A percentile compares a stretch with the other conserved stretches of the same genome.
Evolutionary conservation across 805 yeast genomes (phyloP).

Genomic region (Ascoidea asiatica): DNA sequence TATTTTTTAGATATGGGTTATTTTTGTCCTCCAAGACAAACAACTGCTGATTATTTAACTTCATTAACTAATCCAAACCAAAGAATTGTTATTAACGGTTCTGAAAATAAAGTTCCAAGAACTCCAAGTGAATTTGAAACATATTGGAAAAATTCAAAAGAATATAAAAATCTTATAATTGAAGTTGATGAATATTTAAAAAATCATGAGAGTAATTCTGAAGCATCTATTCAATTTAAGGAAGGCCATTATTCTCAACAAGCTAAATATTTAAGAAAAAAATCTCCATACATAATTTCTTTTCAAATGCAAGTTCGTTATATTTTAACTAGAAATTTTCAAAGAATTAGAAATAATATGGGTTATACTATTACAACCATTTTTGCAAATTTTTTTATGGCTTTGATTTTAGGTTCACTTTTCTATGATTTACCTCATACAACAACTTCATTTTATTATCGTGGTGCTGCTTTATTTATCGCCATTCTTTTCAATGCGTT

Average conservation of each 20-base stretch:
- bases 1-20: conserved; percentile 31
- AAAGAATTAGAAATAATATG: conserved; percentile 25
- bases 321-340: conserved; percentile 19
- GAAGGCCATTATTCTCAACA: conserved; percentile 24
- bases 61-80: conserved; percentile 22
- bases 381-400: conserved; percentile 23
- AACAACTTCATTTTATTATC: conserved; percentile 23
- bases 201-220: conserved; percentile 17
- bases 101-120: conserved; percentile 21
- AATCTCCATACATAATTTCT: conserved; percentile 25
- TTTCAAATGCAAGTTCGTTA: conserved; percentile 25
- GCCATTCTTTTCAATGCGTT: conserved; percentile 32
- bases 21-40: conserved; percentile 31
- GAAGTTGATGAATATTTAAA: conserved; percentile 21
- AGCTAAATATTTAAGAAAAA: conserved; percentile 18
- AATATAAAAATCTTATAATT: conserved; percentile 17
- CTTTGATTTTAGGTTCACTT: conserved; percentile 26
- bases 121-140: conserved; percentile 25
- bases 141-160: conserved; percentile 22
- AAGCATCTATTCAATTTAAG: conserved; percentile 11
- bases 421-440: conserved; percentile 22
- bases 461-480: conserved; percentile 39
- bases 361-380: conserved; percentile 22
- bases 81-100: conserved; percentile 18
- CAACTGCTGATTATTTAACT: conserved; percentile 32